phyloP scores from a whole-genome alignment of 2,329 filamentous ascomycete species.

The Ceratocystis cacaofunesta region DNA sequence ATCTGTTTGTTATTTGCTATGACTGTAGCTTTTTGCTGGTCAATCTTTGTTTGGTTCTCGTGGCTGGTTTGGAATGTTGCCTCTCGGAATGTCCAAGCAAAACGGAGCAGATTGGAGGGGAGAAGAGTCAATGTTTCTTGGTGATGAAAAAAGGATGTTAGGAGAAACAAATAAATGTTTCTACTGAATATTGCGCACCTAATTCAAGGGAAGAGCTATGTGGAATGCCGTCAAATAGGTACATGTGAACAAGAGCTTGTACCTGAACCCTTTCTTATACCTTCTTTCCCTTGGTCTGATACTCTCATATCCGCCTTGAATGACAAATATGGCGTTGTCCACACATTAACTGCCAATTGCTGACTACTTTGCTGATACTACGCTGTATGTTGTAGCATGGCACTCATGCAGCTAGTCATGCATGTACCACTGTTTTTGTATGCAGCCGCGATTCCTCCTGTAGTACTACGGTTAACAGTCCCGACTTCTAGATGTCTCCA shows the following conservation, averaged over 20 bases:
- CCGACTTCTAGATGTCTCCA: no score
- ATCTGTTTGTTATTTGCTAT: background rate
- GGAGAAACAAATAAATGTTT: background rate
- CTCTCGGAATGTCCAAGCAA: background rate
- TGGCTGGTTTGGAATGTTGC: background rate
- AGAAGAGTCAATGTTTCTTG: no score
- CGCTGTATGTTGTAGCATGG: background rate
- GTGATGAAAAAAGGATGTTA: no score
- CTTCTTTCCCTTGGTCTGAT: background rate
- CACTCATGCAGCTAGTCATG: background rate
- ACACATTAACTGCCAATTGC: background rate
- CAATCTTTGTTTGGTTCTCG: background rate
- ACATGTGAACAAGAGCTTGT: background rate
- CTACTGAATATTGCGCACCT: background rate
- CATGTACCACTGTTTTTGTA: background rate
- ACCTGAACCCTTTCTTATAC: background rate
- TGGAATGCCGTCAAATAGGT: background rate
- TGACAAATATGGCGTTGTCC: conserved; percentile 10
- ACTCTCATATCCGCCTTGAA: conserved; percentile 7
- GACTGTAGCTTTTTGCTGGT: no score
- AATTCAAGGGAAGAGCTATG: background rate
- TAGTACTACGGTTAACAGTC: background rate
- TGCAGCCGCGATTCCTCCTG: background rate
- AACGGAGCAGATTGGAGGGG: no score
- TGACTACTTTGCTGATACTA: background rate